Percentiles rank a stretch among this genome's conserved stretches.
These are phyloP conservation scores for Trametes coccinea DNA, from an alignment of 768 basidiomycete genomes.

Conservation along the genomic window DNA sequence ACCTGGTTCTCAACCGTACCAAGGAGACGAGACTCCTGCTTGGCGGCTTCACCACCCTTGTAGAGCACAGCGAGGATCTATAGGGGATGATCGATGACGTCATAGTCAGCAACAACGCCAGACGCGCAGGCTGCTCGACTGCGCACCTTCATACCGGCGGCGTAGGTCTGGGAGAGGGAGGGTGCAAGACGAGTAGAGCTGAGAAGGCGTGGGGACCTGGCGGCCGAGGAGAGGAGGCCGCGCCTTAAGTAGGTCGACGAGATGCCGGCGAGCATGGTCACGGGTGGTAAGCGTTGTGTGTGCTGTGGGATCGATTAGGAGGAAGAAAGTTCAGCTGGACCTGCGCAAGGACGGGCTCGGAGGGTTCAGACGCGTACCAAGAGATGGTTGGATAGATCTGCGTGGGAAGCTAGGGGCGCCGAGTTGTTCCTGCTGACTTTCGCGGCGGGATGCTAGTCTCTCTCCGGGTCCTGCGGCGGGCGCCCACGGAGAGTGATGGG, in stretches of 20 bases:
- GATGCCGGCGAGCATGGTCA: constrained; percentile 23
- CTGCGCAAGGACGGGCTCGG: constrained; percentile 11
- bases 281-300: constrained; percentile 13
- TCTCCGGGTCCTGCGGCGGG: constrained; percentile 5
- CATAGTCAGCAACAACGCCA: not conserved
- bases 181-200: constrained; percentile 19
- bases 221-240: constrained; percentile 11
- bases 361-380: not conserved
- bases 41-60: constrained; percentile 63
- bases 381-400: constrained; percentile 2
- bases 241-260: constrained; percentile 22
- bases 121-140: not conserved
- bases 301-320: constrained; percentile 19
- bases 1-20: constrained; percentile 84
- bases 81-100: constrained; percentile 2
- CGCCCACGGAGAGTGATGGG: constrained; percentile 7
- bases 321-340: constrained; percentile 15
- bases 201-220: constrained; percentile 24
- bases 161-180: constrained; percentile 7
- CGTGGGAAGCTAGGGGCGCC: constrained; percentile 19
- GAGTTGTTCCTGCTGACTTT: constrained; percentile 24
- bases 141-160: constrained; percentile 27
- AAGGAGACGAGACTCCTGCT: constrained; percentile 70
- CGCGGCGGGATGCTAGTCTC: constrained; percentile 12
- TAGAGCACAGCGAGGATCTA: constrained; percentile 78